These are phyloP conservation scores for Trichoderma gamsii DNA, from an alignment of 495 filamentous ascomycete species.

Conservation along the genomic window DNA sequence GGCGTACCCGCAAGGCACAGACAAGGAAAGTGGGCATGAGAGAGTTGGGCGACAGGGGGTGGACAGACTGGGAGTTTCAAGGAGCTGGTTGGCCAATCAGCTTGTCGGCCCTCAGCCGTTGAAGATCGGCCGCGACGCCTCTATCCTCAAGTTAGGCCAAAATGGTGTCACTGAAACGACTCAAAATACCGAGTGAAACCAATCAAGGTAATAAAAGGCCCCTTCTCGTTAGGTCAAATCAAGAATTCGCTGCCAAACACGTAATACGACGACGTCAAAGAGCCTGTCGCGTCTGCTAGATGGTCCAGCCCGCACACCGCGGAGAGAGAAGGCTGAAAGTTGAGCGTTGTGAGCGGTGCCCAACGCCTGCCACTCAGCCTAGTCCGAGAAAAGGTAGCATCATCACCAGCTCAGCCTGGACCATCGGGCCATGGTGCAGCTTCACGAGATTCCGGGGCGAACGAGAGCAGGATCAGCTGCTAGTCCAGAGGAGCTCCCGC, in stretches of 20 bases:
- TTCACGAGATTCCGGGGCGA: not conserved
- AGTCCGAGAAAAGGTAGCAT: slow-evolving; percentile 1
- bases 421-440: not conserved
- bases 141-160: slow-evolving; percentile 6
- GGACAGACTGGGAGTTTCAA: slow-evolving; percentile 5
- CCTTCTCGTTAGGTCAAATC: not conserved
- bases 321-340: slow-evolving; percentile 8
- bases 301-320: not conserved
- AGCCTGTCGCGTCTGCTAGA: slow-evolving; percentile 3
- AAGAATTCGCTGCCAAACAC: not conserved
- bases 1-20: slow-evolving; percentile 13
- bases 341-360: slow-evolving; percentile 1
- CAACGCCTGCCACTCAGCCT: not conserved
- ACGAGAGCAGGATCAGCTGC: not conserved
- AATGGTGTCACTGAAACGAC: not conserved
- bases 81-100: slow-evolving; percentile 9
- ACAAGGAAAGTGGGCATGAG: slow-evolving; percentile 1
- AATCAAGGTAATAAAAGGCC: slow-evolving; percentile 10
- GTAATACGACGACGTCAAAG: not conserved
- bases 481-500: not conserved
- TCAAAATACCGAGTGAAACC: slow-evolving; percentile 7
- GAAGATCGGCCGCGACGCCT: slow-evolving; percentile 11
- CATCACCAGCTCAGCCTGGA: not conserved
- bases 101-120: not conserved
- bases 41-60: not conserved